These are phyloP conservation scores for Pseudozyma sp. DNA, from an alignment of 1,284 basidiomycete genomes.

Conservation along the genomic window DNA sequence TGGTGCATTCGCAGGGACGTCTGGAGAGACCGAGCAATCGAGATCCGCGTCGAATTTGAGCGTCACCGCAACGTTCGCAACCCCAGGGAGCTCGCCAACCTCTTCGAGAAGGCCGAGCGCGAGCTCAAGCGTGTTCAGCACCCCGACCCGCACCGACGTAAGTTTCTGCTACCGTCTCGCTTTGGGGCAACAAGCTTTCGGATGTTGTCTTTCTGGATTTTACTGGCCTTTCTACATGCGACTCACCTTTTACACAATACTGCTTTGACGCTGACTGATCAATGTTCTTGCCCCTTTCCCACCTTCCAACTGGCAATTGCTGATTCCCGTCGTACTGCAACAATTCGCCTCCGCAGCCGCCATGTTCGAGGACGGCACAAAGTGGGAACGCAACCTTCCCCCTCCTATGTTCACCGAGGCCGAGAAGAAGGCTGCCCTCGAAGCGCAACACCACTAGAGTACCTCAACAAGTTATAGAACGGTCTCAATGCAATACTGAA, in stretches of 20 bases:
- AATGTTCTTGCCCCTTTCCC: neutral
- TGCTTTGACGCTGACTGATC: conserved; percentile 10
- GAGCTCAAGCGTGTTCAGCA: conserved; percentile 78
- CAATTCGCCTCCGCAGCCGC: conserved; percentile 44
- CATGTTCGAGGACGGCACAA: conserved; percentile 67
- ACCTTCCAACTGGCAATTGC: neutral
- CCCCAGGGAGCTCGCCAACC: conserved; percentile 83
- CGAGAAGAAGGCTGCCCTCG: conserved; percentile 66
- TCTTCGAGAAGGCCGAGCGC: conserved; percentile 85
- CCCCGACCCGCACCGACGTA: conserved; percentile 92
- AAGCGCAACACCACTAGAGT: conserved; percentile 48
- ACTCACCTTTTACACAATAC: too few relatives aligned
- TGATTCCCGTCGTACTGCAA: too few relatives aligned
- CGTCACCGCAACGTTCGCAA: conserved; percentile 88
- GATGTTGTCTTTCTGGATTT: too few relatives aligned
- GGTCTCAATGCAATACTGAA: too few relatives aligned
- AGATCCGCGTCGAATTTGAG: conserved; percentile 92
- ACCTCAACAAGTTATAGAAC: neutral
- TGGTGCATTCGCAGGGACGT: conserved; percentile 87
- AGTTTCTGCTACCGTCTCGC: conserved; percentile 64
- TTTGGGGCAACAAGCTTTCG: too few relatives aligned
- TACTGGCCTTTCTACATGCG: too few relatives aligned
- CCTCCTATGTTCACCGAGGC: conserved; percentile 66
- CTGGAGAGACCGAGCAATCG: conserved; percentile 84
- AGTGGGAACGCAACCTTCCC: conserved; percentile 63